These are phyloP conservation scores for Evansstolkia leycettana DNA, from an alignment of 495 filamentous ascomycete genomes.

Conservation along the genomic window DNA sequence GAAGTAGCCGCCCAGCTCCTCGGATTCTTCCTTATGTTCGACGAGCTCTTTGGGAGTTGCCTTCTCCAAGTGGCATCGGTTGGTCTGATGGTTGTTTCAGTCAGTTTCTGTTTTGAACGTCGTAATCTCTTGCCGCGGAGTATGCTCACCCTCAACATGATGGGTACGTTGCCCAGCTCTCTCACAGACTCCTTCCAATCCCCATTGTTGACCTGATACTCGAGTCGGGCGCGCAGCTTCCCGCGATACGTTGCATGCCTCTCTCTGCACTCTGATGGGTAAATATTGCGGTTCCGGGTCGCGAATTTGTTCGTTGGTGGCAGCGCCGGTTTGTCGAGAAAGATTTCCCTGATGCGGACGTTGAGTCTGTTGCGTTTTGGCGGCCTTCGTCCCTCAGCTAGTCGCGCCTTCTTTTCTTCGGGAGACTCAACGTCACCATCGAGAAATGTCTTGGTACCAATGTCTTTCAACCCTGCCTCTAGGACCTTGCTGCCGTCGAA, in stretches of 20 bases:
- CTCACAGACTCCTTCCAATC: constrained; percentile 66
- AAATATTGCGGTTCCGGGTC: constrained; percentile 64
- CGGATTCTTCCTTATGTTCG: constrained; percentile 77
- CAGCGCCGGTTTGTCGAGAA: constrained; percentile 62
- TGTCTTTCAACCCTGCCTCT: constrained; percentile 68
- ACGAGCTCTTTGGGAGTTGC: constrained; percentile 73
- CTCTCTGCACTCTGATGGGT: constrained; percentile 88
- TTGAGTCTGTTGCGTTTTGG: constrained; percentile 56
- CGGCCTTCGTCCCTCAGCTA: constrained; percentile 32
- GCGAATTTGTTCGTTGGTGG: constrained; percentile 71
- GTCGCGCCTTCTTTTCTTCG: constrained; percentile 26
- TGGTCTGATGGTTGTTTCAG: constrained; percentile 41
- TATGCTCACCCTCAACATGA: constrained; percentile 71
- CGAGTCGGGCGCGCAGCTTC: constrained; percentile 65
- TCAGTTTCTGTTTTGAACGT: too few species aligned
- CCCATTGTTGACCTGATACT: constrained; percentile 75
- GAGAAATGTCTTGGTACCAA: constrained; percentile 76
- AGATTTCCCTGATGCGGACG: constrained; percentile 62
- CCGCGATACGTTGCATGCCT: constrained; percentile 86
- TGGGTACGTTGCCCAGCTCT: constrained; percentile 77
- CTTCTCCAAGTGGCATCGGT: constrained; percentile 78
- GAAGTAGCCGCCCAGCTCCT: constrained; percentile 90
- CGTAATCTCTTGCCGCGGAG: not conserved
- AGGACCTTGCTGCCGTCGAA: constrained; percentile 60
- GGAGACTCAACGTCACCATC: constrained; percentile 51